A percentile compares a stretch with the other conserved stretches of the same genome.
phyloP scores from a whole-genome alignment of 2,329 filamentous ascomycete genomes.

The Fusarium anthophilum region DNA sequence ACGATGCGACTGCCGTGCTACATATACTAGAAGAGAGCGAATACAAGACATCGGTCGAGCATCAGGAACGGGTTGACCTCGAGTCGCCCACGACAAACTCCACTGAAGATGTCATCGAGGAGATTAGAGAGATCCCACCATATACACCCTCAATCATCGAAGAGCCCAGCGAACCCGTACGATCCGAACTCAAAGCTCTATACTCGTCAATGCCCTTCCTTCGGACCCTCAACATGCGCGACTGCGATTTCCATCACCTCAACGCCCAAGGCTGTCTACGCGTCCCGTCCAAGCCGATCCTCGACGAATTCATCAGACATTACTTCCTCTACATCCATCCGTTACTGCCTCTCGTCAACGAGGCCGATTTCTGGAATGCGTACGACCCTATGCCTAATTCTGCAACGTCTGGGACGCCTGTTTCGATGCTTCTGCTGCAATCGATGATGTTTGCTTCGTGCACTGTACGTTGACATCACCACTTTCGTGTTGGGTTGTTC shows the following conservation, averaged over 20 bases:
- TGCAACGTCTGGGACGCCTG: slow-evolving; percentile 1
- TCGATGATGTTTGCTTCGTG: slow-evolving; percentile 36
- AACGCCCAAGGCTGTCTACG: slow-evolving; percentile 29
- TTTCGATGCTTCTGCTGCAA: slow-evolving; percentile 28
- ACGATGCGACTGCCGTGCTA: slow-evolving; percentile 1
- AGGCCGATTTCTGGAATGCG: slow-evolving; percentile 28
- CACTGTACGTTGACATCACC: slow-evolving; percentile 16
- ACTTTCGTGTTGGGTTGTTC: neutral
- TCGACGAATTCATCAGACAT: slow-evolving; percentile 31
- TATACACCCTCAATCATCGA: neutral
- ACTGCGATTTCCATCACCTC: slow-evolving; percentile 23
- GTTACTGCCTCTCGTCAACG: slow-evolving; percentile 24
- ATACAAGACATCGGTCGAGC: neutral
- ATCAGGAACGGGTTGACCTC: slow-evolving; percentile 1
- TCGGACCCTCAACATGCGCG: slow-evolving; percentile 22
- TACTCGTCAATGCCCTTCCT: slow-evolving; percentile 34
- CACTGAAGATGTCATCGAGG: neutral
- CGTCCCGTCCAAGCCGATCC: slow-evolving; percentile 29
- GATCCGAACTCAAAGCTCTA: slow-evolving; percentile 28
- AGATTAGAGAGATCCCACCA: neutral
- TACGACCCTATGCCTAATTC: slow-evolving; percentile 12
- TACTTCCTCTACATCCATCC: slow-evolving; percentile 37
- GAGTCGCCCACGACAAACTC: neutral
- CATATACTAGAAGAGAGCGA: neutral
- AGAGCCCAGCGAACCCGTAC: slow-evolving; percentile 4